Base-by-base conservation (phyloP, 306 rosid species). In the Corylus americana region DNA sequence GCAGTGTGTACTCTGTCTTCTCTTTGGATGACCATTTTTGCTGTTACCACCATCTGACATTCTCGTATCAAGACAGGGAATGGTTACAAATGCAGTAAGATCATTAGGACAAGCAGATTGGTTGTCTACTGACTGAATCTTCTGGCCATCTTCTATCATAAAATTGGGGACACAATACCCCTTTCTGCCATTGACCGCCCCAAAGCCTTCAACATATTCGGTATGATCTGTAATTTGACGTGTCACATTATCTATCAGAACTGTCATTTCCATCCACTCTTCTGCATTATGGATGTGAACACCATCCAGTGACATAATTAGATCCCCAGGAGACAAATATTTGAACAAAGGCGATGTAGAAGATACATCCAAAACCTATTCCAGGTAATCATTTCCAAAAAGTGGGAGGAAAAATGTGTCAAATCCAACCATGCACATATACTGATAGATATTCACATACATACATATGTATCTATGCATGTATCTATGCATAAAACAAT, bases 131-230 rank as follows among this genome's bases (percentile, higher is more conserved):
- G 55, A 78, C 66, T 74, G 51, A 66, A 78, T 83, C 74, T 69
- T 81, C 77, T 84, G 79, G 80, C 86, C 85, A 73, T 85, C 91
- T 59, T 88, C 90, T 86, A 86, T 75, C 84, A 86, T 74, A 63
- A 79, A 72, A 78, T 71, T 86, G 53, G 96, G 88, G 50, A 94
- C 86, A 76, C 98, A 92, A 58, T 94, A 94, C 64, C 96, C 98
- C 78, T 88, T 89, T 61, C 85, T 71, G 76, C 85, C 87, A 66
- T 53, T 82, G 83, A 83, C 77, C 74, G 58, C 74, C 83, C 66
- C 74, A 18, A 77, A 61, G 55, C 83, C 79, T 79, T 79, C 83
- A 7, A 44, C 37, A 70, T 55, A 73, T 74, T 47, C 55, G 51
- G 88, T 81, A 70, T 44, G 70, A 45, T 87, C 87, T 77, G 70